phyloP scores from a whole-genome alignment of 2,329 filamentous ascomycete genomes.

The Claviceps digitariae region DNA sequence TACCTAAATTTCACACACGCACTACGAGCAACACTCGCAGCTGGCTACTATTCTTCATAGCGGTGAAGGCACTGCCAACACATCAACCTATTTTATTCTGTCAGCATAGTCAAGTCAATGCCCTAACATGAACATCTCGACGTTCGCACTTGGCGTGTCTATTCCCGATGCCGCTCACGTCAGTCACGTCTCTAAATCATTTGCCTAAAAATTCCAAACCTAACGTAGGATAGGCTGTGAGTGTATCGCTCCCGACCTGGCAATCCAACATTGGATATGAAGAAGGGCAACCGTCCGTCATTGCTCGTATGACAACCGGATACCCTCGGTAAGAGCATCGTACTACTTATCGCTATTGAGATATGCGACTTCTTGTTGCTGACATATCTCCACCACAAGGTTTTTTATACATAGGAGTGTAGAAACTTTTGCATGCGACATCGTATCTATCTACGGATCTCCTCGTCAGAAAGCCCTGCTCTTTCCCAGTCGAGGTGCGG shows the following conservation, averaged over 20 bases:
- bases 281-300: conserved; percentile 79
- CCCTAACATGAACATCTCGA: conserved; percentile 25
- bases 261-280: conserved; percentile 83
- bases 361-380: background rate
- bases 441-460: conserved; percentile 50
- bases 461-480: conserved; percentile 60
- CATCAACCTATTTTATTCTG: background rate
- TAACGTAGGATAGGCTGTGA: conserved; percentile 56
- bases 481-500: conserved; percentile 60
- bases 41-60: no score
- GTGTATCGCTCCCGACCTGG: conserved; percentile 93
- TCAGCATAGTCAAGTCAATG: background rate
- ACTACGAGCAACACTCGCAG: no score
- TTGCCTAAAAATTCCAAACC: background rate
- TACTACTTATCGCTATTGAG: background rate
- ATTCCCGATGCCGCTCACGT: conserved; percentile 73
- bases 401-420: conserved; percentile 90
- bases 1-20: no score
- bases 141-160: conserved; percentile 48
- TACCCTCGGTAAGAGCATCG: conserved; percentile 60
- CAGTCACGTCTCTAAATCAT: conserved; percentile 20
- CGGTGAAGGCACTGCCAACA: background rate
- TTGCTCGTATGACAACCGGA: conserved; percentile 72
- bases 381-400: conserved; percentile 27
- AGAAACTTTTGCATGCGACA: conserved; percentile 53